These are phyloP conservation scores for Paraurostyla sp. DNA, from an alignment of 73 alveolate species.

Conservation along the genomic window DNA sequence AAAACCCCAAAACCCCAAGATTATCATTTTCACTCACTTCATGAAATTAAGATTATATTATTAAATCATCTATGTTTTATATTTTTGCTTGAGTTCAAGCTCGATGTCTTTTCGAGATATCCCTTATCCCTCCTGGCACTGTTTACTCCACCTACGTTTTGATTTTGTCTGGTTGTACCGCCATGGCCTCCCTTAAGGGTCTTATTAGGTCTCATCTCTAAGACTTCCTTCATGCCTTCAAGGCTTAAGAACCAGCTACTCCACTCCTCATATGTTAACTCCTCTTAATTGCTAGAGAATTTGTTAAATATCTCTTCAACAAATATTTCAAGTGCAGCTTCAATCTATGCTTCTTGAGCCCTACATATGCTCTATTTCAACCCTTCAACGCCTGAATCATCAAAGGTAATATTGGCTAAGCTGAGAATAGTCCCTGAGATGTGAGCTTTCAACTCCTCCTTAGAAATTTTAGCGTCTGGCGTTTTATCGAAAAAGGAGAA, in stretches of 20 bases:
- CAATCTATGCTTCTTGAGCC: slow-evolving; percentile 61
- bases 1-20: too few species aligned
- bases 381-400: slow-evolving; percentile 59
- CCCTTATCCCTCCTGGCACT: slow-evolving; percentile 28
- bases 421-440: slow-evolving; percentile 65
- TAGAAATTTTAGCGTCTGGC: slow-evolving; percentile 57
- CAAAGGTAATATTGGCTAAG: slow-evolving; percentile 47
- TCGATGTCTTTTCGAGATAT: slow-evolving; percentile 14
- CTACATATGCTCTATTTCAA: slow-evolving; percentile 53
- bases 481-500: slow-evolving; percentile 62
- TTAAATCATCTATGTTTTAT: too few species aligned
- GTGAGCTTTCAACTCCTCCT: slow-evolving; percentile 70
- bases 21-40: too few species aligned
- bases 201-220: slow-evolving; percentile 27
- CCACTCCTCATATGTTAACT: slow-evolving; percentile 75
- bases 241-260: slow-evolving; percentile 60
- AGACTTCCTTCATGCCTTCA: slow-evolving; percentile 72
- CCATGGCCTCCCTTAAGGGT: not conserved
- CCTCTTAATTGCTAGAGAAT: slow-evolving; percentile 63
- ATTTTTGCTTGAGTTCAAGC: slow-evolving; percentile 24
- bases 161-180: not conserved
- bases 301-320: slow-evolving; percentile 70
- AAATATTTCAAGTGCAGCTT: slow-evolving; percentile 58
- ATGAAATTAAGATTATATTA: too few species aligned
- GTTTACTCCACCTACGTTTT: not conserved